Conservation (phyloP, 495 filamentous ascomycete species). For the Talaromyces liani region DNA sequence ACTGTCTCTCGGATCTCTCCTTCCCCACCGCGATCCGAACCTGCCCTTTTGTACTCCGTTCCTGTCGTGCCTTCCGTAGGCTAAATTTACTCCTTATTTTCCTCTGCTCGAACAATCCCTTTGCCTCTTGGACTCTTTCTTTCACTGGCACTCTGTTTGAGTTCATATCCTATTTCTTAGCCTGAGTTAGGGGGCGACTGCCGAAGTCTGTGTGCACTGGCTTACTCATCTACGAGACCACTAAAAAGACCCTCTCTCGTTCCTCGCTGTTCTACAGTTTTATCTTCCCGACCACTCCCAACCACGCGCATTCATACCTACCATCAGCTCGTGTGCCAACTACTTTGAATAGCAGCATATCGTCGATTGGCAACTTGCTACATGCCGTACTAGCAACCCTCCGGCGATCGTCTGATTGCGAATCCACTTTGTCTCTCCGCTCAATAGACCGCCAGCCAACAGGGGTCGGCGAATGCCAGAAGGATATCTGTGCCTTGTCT, state of each 20-base stretch:
- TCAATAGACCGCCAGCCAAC: constrained; percentile 1
- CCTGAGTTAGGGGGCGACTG: neutral
- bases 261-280: neutral
- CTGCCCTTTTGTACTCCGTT: neutral
- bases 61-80: neutral
- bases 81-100: neutral
- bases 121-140: neutral
- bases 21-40: neutral
- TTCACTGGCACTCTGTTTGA: neutral
- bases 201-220: neutral
- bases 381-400: constrained; percentile 8
- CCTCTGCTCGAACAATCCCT: neutral
- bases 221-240: neutral
- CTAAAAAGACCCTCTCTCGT: neutral
- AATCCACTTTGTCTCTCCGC: constrained; percentile 7
- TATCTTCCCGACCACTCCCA: neutral
- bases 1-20: neutral
- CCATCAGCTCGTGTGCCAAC: neutral
- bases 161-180: neutral
- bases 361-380: neutral
- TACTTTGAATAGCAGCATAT: neutral
- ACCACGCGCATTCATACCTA: neutral
- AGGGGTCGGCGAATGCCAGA: neutral
- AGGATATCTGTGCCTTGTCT: neutral
- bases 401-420: constrained; percentile 9